Percentiles rank a stretch among this genome's conserved stretches.
phyloP scores from a whole-genome alignment of 176 grass and related monocot genomes.

The Olyra latifolia region DNA sequence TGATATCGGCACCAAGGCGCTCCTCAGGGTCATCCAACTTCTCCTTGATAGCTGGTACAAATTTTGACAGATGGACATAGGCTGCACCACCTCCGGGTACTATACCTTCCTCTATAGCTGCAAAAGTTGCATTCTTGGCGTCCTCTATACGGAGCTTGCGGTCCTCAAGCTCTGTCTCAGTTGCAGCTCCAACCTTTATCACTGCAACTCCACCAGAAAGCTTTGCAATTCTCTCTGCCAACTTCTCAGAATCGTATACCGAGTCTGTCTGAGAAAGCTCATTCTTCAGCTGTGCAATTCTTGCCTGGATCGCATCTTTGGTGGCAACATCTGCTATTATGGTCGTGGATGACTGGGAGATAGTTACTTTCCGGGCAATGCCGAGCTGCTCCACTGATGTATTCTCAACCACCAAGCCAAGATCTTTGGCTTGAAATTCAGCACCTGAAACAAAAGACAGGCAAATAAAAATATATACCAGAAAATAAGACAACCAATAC shows the following conservation, averaged over 20 bases:
- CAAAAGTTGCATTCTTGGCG: slow-evolving; percentile 93
- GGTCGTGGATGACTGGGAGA: slow-evolving; percentile 65
- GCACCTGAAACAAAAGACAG: slow-evolving; percentile 53
- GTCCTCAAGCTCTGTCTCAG: slow-evolving; percentile 89
- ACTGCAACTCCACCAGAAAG: slow-evolving; percentile 91
- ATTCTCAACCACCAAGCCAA: slow-evolving; percentile 73
- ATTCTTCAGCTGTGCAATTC: slow-evolving; percentile 82
- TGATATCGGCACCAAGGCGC: slow-evolving; percentile 85
- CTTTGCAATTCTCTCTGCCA: slow-evolving; percentile 94
- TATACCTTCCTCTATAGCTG: slow-evolving; percentile 92
- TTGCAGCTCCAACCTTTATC: slow-evolving; percentile 89
- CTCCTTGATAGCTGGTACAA: slow-evolving; percentile 75
- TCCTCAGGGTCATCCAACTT: slow-evolving; percentile 84
- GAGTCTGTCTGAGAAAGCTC: slow-evolving; percentile 91
- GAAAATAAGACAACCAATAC: not conserved
- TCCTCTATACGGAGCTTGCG: slow-evolving; percentile 92
- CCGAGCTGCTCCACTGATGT: slow-evolving; percentile 82
- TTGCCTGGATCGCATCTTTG: slow-evolving; percentile 88
- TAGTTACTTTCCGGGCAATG: slow-evolving; percentile 72
- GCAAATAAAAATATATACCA: not conserved
- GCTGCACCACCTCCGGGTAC: slow-evolving; percentile 91
- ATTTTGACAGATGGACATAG: slow-evolving; percentile 78
- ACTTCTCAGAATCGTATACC: slow-evolving; percentile 77
- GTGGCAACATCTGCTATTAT: slow-evolving; percentile 80
- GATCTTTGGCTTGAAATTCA: slow-evolving; percentile 92